Evolutionary conservation across 495 filamentous ascomycete genomes (phyloP).

Genomic region (Chaetomidium leptoderma): DNA sequence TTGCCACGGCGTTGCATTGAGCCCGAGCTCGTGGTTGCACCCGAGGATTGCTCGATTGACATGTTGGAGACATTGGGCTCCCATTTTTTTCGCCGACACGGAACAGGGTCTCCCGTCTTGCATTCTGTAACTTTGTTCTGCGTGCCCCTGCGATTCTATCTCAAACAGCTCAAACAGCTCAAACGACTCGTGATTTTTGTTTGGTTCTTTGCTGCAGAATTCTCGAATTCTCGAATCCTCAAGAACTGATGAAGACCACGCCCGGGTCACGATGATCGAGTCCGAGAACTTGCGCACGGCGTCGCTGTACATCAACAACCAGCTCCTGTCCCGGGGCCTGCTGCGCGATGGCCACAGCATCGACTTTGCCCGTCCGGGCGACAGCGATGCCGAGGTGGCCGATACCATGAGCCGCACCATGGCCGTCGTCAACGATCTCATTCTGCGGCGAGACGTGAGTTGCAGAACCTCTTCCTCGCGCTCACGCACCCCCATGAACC

Average conservation of each 20-base stretch:
- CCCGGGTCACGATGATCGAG: slow-evolving; percentile 57
- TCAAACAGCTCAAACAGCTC: neutral
- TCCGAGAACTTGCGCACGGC: slow-evolving; percentile 76
- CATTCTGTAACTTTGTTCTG: no score
- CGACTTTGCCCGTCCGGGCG: slow-evolving; percentile 75
- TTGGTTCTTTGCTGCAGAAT: neutral
- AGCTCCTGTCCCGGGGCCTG: slow-evolving; percentile 82
- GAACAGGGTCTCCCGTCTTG: neutral
- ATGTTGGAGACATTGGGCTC: slow-evolving; percentile 1
- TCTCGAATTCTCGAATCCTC: no score
- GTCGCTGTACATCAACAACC: slow-evolving; percentile 93
- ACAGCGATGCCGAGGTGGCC: slow-evolving; percentile 58
- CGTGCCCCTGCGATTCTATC: neutral
- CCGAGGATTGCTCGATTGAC: slow-evolving; percentile 5
- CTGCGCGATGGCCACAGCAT: slow-evolving; percentile 78
- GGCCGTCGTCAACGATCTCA: slow-evolving; percentile 86
- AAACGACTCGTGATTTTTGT: neutral
- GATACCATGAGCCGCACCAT: slow-evolving; percentile 82
- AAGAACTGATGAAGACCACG: slow-evolving; percentile 11
- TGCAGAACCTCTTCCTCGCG: neutral
- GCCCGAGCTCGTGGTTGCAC: slow-evolving; percentile 4
- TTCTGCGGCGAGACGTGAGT: slow-evolving; percentile 73
- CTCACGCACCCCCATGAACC: neutral
- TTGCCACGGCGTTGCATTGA: slow-evolving; percentile 18
- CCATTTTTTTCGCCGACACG: slow-evolving; percentile 13